phyloP scores from a whole-genome alignment of 2,329 filamentous ascomycete genomes.

The Xylariaceae sp. region DNA sequence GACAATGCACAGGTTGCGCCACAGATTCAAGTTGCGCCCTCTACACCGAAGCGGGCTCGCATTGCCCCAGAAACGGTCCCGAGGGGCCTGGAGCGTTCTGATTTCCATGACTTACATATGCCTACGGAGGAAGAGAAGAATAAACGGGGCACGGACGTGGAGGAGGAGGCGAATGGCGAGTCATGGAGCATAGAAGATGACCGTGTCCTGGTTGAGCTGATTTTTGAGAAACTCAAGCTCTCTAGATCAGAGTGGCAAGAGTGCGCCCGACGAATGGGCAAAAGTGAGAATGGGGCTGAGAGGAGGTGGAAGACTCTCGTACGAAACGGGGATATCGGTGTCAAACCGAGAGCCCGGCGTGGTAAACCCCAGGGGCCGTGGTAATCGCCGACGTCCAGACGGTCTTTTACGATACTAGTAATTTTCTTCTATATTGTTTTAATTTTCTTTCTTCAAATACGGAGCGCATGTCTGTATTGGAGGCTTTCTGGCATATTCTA shows the following conservation, averaged over 20 bases:
- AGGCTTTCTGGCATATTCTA: slow-evolving; percentile 3
- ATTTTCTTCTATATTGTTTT: not conserved
- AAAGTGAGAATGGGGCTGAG: slow-evolving; percentile 52
- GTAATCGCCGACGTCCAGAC: slow-evolving; percentile 33
- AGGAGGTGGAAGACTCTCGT: slow-evolving; percentile 60
- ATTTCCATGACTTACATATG: slow-evolving; percentile 50
- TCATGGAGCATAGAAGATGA: slow-evolving; percentile 61
- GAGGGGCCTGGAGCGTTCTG: slow-evolving; percentile 52
- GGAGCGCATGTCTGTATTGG: slow-evolving; percentile 1
- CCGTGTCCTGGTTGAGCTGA: slow-evolving; percentile 59
- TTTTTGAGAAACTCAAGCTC: slow-evolving; percentile 61
- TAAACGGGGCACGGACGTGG: slow-evolving; percentile 37
- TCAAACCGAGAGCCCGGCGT: slow-evolving; percentile 47
- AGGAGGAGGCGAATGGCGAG: slow-evolving; percentile 42
- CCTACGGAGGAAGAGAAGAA: slow-evolving; percentile 28
- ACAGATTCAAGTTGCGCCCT: slow-evolving; percentile 34
- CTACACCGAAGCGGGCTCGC: slow-evolving; percentile 56
- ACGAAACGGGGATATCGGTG: slow-evolving; percentile 52
- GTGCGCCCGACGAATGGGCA: slow-evolving; percentile 58
- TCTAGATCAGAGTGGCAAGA: slow-evolving; percentile 63
- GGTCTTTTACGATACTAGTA: not conserved
- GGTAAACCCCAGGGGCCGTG: slow-evolving; percentile 51
- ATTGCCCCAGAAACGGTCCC: slow-evolving; percentile 57
- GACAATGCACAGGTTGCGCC: slow-evolving; percentile 22
- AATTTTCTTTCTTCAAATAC: not conserved